Evolutionary conservation across 1,284 basidiomycete species (phyloP).

Genomic region (Ceratobasidium papillatum): DNA sequence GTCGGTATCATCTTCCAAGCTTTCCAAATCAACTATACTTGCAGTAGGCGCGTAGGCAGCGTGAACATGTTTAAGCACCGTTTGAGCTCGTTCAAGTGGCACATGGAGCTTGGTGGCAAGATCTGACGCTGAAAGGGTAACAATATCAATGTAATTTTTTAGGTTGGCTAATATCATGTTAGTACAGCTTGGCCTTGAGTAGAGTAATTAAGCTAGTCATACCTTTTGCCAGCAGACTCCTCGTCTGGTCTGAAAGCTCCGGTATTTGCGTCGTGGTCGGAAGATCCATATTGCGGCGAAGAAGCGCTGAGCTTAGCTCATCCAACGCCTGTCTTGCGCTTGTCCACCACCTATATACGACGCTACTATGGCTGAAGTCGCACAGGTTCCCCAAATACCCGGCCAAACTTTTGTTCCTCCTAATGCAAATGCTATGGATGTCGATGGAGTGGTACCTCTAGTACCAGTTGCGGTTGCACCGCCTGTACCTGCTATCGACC

Average conservation of each 20-base stretch:
- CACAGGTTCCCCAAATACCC: constrained; percentile 32
- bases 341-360: neutral
- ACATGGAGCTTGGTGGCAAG: constrained; percentile 49
- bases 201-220: neutral
- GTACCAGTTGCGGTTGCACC: constrained; percentile 7
- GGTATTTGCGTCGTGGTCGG: constrained; percentile 38
- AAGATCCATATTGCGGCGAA: constrained; percentile 19
- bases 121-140: constrained; percentile 49
- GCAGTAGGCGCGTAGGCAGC: constrained; percentile 46
- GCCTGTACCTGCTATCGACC: constrained; percentile 16
- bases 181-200: neutral
- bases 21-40: constrained; percentile 46
- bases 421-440: constrained; percentile 22
- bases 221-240: constrained; percentile 27
- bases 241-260: constrained; percentile 33
- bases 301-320: constrained; percentile 30
- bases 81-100: constrained; percentile 42
- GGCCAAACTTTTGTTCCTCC: constrained; percentile 36
- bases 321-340: constrained; percentile 17
- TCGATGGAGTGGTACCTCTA: constrained; percentile 13
- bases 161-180: constrained; percentile 5
- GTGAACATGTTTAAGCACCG: constrained; percentile 38
- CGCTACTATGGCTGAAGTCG: constrained; percentile 27
- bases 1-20: neutral
- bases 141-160: constrained; percentile 48